phyloP scores from a whole-genome alignment of 768 basidiomycete genomes.

The Amanita inopinata region DNA sequence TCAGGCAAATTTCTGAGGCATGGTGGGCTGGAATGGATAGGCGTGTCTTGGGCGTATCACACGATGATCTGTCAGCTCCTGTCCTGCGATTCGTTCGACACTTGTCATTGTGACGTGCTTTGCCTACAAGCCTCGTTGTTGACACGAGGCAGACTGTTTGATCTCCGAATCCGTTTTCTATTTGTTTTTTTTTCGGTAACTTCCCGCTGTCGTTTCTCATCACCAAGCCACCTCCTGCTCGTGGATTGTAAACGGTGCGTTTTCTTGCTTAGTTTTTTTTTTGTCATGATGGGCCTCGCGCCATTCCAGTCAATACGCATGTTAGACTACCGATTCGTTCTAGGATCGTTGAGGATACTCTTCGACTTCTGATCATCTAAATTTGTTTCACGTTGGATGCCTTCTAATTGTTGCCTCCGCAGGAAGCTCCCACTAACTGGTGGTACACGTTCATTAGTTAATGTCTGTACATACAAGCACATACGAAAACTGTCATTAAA shows the following conservation, averaged over 20 bases:
- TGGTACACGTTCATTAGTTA: too few species aligned
- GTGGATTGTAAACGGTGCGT: too few species aligned
- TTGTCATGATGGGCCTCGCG: conserved; percentile 28
- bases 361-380: conserved; percentile 23
- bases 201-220: background rate
- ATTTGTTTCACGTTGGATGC: background rate
- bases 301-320: conserved; percentile 32
- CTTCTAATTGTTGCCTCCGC: background rate
- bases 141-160: conserved; percentile 27
- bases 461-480: too few species aligned
- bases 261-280: too few species aligned
- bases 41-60: background rate
- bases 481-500: background rate
- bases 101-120: conserved; percentile 9
- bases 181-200: background rate
- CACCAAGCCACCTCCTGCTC: conserved; percentile 3
- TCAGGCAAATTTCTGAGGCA: conserved; percentile 6
- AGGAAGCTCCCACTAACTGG: background rate
- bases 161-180: background rate
- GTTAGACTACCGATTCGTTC: conserved; percentile 41
- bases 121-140: conserved; percentile 25
- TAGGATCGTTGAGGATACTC: conserved; percentile 29
- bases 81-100: background rate
- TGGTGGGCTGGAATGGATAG: background rate
- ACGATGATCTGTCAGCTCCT: conserved; percentile 8